Evolutionary conservation across 1,139 yeast genomes (phyloP).

Genomic region (Geotrichum macrosporum): DNA sequence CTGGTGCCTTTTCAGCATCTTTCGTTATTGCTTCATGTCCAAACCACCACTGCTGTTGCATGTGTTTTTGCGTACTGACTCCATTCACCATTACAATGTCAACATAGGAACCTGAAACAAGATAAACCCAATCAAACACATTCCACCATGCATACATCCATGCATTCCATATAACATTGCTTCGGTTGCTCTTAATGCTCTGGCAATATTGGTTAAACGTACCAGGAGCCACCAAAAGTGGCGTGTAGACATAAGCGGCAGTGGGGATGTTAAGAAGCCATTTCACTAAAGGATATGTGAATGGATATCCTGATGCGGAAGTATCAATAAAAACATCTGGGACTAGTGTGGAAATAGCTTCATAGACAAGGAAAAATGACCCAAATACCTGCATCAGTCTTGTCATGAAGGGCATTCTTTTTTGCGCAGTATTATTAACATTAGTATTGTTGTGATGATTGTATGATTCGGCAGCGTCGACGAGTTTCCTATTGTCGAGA

Average conservation of each 20-base stretch:
- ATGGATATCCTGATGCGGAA: constrained; percentile 91
- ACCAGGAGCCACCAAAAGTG: constrained; percentile 36
- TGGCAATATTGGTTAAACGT: neutral
- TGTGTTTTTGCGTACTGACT: constrained; percentile 83
- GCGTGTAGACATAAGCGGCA: constrained; percentile 79
- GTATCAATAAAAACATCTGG: constrained; percentile 94
- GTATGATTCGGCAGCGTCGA: constrained; percentile 43
- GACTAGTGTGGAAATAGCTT: constrained; percentile 61
- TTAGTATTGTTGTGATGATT: neutral
- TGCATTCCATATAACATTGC: neutral
- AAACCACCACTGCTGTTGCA: constrained; percentile 55
- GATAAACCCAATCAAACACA: constrained; percentile 51
- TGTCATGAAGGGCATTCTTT: constrained; percentile 76
- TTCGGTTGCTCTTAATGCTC: neutral
- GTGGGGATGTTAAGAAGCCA: constrained; percentile 63
- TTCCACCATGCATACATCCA: constrained; percentile 57
- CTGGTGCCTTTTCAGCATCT: too few relatives aligned
- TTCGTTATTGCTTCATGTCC: constrained; percentile 31
- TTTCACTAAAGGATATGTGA: constrained; percentile 53
- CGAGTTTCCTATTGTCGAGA: constrained; percentile 54
- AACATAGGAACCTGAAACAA: constrained; percentile 61
- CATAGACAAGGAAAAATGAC: constrained; percentile 59
- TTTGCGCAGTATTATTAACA: constrained; percentile 39
- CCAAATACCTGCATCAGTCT: constrained; percentile 85
- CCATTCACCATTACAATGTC: constrained; percentile 74